Base-by-base conservation (phyloP, 176 grass and related monocot species). In the Tillandsia leiboldiana region DNA sequence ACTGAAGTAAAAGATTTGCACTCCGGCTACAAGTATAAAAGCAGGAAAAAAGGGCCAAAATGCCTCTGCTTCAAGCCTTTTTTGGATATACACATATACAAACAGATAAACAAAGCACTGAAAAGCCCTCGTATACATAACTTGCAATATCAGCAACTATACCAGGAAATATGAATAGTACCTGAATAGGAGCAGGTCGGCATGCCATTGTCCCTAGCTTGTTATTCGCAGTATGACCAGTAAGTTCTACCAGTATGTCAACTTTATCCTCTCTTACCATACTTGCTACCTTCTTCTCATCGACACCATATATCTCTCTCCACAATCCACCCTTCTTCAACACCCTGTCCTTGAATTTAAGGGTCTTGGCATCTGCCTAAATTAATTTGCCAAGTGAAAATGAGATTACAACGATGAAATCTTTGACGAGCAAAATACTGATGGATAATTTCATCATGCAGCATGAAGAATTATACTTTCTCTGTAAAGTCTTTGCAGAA, bases 221-320 rank as follows among this genome's bases (percentile, higher is more conserved):
- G 72, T 99, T 99, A 72, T 99, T 99, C 29, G 94, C 94, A 13
- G 94, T 99, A 67, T 99, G 94, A 64, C 94, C 94, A 53, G 94
- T 99, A 80, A 99, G 83, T 76, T 99, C 94, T 78, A 99, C 87
- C 80, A 99, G 84, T 85, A 99, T 99, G 71, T 93, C 94, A 72
- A 99, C 83, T 82, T 93, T 87, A 77, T 99, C 94, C 77, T 99
- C 90, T 83, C 94, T 90, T 63, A 90, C 87, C 66, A 99, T 80
- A 73, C 70, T 88, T 70, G 90, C 90, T 72, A 99, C 83, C 69
- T 75, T 93, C 79, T 88, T 93, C 77, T 99, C 94, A 70, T 93
- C 94, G 59, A 93, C 74, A 53, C 94, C 94, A 80, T 90, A 99
- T 82, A 99, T 86, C 27, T 99, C 94, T 87, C 87, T 93, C 94